These are phyloP conservation scores for Meripilus lineatus DNA, from an alignment of 1,284 basidiomycete species.

Conservation along the genomic window DNA sequence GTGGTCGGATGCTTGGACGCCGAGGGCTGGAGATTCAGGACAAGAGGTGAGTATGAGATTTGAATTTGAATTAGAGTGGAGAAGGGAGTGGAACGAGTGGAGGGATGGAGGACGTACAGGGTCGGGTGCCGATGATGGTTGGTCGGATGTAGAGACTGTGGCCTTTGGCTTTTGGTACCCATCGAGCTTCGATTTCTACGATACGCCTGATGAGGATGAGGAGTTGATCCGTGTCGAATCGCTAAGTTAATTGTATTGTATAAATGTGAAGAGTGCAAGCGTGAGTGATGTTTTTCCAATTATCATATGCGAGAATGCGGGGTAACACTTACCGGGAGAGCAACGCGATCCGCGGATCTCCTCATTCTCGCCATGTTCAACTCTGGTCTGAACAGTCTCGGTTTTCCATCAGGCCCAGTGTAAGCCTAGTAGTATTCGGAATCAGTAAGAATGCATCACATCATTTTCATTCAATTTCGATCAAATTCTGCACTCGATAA, in stretches of 20 bases:
- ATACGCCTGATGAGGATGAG: slow-evolving; percentile 68
- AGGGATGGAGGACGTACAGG: slow-evolving; percentile 33
- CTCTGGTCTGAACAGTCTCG: slow-evolving; percentile 74
- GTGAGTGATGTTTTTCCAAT: neutral
- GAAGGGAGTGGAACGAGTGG: neutral
- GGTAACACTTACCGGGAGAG: slow-evolving; percentile 49
- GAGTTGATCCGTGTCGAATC: slow-evolving; percentile 60
- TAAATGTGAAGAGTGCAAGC: neutral
- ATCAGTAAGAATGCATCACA: neutral
- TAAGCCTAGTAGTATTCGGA: slow-evolving; percentile 58
- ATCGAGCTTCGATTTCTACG: slow-evolving; percentile 62
- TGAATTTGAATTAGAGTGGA: neutral
- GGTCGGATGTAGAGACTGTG: slow-evolving; percentile 80
- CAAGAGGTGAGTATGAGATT: neutral
- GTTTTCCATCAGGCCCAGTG: slow-evolving; percentile 56
- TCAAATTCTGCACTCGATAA: neutral
- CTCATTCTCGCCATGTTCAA: slow-evolving; percentile 78
- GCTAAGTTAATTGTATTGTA: no score
- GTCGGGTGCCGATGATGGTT: slow-evolving; percentile 79
- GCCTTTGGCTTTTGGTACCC: slow-evolving; percentile 68
- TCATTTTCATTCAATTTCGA: neutral
- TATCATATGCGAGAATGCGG: neutral
- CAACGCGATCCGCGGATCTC: slow-evolving; percentile 54
- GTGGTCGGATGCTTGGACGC: slow-evolving; percentile 63
- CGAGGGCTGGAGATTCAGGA: slow-evolving; percentile 46